Evolutionary conservation across 75 land plant genomes (phyloP), one percentile per base, ranked within the genome.

Genomic region (Adiantum capillusveneris): DNA sequence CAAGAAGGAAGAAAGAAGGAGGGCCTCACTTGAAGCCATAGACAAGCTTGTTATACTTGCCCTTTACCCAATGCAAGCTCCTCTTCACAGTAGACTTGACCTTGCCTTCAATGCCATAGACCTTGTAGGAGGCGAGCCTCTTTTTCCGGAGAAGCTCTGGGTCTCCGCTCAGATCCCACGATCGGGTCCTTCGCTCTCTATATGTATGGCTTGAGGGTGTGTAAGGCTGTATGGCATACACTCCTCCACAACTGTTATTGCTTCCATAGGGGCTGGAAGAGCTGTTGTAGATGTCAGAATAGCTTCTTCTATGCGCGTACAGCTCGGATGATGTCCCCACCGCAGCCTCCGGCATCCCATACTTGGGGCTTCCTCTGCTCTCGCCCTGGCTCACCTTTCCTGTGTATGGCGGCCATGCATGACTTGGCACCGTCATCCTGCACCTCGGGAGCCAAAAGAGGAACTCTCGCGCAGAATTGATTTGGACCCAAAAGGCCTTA

Each of bases 11-110:
- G n/a, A n/a, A n/a, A n/a, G n/a, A n/a, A n/a, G n/a, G n/a, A n/a
- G n/a, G n/a, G 21, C 49, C 5, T 46, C 49, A 46, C 21, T 46
- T 46, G 49, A 17, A 73, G 11, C 78, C 78, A 37, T 73, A 73
- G 18, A 78, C 41, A 46, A 75, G 46, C 19, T 66, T 69, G 41
- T 53, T 45, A 56, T 85, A 74, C 74, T 85, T 88, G 59, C 29
- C 57, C 75, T 88, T 88, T 65, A 88, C 76, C 93, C 93, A 88
- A 53, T 75, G 80, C 67, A 82, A 74, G 70, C 93, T 80, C 65
- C 43, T 79, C 68, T 71, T 69, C 37, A 88, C 83, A 0, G 78
- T 73, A 16, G 75, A 54, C 59, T 88, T 88, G 25, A 85, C 52
- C 75, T 88, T 88, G 6, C 75, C 79, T 65, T 88, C 90, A 63